A percentile compares a stretch with the other conserved stretches of the same genome.
These are phyloP conservation scores for Polysphondylium violaceum DNA, from an alignment of 78 protist genomes.

Conservation along the genomic window DNA sequence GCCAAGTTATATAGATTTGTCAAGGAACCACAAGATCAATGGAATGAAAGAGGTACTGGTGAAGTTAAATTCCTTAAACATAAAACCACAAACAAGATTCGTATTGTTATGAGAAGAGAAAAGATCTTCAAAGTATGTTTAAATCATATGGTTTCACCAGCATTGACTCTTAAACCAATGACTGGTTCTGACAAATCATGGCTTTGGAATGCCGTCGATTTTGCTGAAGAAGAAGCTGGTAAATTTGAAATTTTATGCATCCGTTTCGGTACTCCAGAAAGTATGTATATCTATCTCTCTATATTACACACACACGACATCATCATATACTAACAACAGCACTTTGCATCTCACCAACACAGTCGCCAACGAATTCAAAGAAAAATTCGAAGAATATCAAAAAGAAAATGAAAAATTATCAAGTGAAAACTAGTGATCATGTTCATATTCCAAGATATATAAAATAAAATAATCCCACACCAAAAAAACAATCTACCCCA, in stretches of 20 bases:
- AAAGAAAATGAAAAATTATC: slow-evolving; percentile 19
- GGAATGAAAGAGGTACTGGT: slow-evolving; percentile 97
- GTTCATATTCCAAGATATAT: too few relatives aligned
- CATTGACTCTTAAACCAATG: slow-evolving; percentile 42
- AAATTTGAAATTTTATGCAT: slow-evolving; percentile 57
- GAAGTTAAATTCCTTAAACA: slow-evolving; percentile 90
- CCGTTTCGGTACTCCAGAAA: slow-evolving; percentile 79
- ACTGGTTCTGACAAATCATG: slow-evolving; percentile 83
- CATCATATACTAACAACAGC: not conserved
- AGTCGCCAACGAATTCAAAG: slow-evolving; percentile 75
- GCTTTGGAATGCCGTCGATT: slow-evolving; percentile 78
- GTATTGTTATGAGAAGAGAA: slow-evolving; percentile 97
- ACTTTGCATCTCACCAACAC: not conserved
- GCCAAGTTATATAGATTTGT: slow-evolving; percentile 90
- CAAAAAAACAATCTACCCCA: too few relatives aligned
- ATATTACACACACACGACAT: not conserved
- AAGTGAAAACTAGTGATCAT: too few relatives aligned
- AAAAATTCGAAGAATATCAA: slow-evolving; percentile 46
- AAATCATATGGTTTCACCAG: slow-evolving; percentile 81
- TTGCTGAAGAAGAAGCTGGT: slow-evolving; percentile 74
- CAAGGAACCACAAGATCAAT: slow-evolving; percentile 55
- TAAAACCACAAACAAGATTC: slow-evolving; percentile 77
- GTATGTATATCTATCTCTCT: slow-evolving; percentile 24
- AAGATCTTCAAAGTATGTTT: slow-evolving; percentile 95
- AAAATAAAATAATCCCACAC: too few relatives aligned